Conservation (phyloP, 305 asterid species). For the Fraxinus sp. region DNA sequence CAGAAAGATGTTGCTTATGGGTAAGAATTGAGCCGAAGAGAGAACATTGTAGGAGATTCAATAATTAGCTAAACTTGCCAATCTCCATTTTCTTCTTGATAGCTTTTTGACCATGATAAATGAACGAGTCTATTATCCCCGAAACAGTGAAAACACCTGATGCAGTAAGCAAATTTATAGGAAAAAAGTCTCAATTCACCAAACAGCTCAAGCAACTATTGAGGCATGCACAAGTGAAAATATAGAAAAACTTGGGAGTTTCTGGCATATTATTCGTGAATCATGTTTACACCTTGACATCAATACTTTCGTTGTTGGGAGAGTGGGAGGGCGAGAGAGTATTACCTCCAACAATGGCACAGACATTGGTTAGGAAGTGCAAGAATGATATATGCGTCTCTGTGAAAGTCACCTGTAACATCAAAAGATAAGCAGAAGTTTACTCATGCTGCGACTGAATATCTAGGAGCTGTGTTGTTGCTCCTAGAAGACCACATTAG, state of each 20-base stretch:
- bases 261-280: not conserved
- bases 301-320: not conserved
- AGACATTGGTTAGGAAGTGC: slow-evolving; percentile 89
- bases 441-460: not conserved
- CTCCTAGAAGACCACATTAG: not conserved
- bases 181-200: not conserved
- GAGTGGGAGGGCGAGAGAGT: slow-evolving; percentile 20
- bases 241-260: not conserved
- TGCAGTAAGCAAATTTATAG: not conserved
- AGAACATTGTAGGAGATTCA: slow-evolving; percentile 7
- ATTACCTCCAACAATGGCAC: slow-evolving; percentile 94
- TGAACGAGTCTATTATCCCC: slow-evolving; percentile 78
- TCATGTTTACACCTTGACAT: not conserved
- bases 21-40: not conserved
- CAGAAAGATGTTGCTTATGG: not conserved
- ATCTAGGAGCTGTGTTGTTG: not conserved
- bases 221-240: not conserved
- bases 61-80: slow-evolving; percentile 73
- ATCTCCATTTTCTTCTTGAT: slow-evolving; percentile 82
- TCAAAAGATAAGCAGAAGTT: slow-evolving; percentile 4
- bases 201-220: not conserved
- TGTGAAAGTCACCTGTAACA: slow-evolving; percentile 71
- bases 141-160: slow-evolving; percentile 89
- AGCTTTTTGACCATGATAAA: slow-evolving; percentile 84
- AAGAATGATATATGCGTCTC: slow-evolving; percentile 78